Conservation (phyloP, 345 rosid species). For the Moricandia arvensis region DNA sequence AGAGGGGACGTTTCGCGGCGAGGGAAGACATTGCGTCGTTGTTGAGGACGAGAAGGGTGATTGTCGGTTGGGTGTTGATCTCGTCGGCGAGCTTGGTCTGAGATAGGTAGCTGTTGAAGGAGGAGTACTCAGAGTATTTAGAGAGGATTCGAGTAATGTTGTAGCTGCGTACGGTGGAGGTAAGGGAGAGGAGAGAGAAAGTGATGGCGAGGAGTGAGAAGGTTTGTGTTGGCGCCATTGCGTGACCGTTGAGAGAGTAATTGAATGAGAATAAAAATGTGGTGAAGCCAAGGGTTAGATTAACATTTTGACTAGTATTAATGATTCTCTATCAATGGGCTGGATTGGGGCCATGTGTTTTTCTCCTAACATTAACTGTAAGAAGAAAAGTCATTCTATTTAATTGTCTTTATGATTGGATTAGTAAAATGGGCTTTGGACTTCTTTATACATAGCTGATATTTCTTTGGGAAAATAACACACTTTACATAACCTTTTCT, state of each 20-base stretch:
- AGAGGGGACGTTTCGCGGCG: constrained; percentile 61
- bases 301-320: constrained; percentile 17
- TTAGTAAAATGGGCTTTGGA: constrained; percentile 28
- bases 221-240: constrained; percentile 39
- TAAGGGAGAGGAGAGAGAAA: constrained; percentile 34
- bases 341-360: constrained; percentile 48
- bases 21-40: constrained; percentile 79
- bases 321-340: not conserved
- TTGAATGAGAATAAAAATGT: not conserved
- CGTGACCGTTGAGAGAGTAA: not conserved
- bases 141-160: constrained; percentile 77
- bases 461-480: not conserved
- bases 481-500: not conserved
- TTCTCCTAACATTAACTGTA: constrained; percentile 47
- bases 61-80: constrained; percentile 77
- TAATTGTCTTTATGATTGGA: constrained; percentile 15
- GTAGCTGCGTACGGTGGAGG: constrained; percentile 43
- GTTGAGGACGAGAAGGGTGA: constrained; percentile 71
- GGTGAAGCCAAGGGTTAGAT: not conserved
- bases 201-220: constrained; percentile 38
- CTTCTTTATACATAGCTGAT: not conserved
- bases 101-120: constrained; percentile 64
- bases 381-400: constrained; percentile 31
- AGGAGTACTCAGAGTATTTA: constrained; percentile 63
- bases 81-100: constrained; percentile 83